A percentile compares a stretch with the other conserved stretches of the same genome.
Conservation (phyloP, 495 filamentous ascomycete genomes). For the Rostrohypoxylon terebratum region DNA sequence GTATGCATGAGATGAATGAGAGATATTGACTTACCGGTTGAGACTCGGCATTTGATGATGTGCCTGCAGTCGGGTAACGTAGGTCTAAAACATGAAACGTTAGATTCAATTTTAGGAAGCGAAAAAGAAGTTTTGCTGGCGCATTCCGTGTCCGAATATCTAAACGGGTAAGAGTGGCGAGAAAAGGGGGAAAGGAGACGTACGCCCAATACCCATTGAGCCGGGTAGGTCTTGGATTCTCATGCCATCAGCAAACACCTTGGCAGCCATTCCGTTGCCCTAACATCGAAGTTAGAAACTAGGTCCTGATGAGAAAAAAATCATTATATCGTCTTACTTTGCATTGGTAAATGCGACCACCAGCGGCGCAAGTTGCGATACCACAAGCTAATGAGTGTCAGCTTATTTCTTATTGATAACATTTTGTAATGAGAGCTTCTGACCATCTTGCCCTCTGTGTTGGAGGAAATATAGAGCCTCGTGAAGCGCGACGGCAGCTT, state of each 20-base stretch:
- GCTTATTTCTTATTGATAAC: not conserved
- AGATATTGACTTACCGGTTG: conserved; percentile 62
- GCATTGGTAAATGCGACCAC: conserved; percentile 84
- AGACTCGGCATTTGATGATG: conserved; percentile 76
- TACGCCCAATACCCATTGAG: conserved; percentile 80
- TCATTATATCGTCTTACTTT: conserved; percentile 56
- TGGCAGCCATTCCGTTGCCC: conserved; percentile 84
- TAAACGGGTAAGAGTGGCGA: not conserved
- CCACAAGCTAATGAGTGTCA: conserved; percentile 66
- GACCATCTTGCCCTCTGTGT: conserved; percentile 80
- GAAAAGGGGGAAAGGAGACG: not conserved
- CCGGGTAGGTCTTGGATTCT: conserved; percentile 80
- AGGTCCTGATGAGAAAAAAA: not conserved
- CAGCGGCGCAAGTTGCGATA: conserved; percentile 77
- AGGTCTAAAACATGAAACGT: conserved; percentile 58
- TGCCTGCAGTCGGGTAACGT: conserved; percentile 85
- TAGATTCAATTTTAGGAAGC: not conserved
- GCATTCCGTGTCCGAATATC: not conserved
- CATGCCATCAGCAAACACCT: conserved; percentile 80
- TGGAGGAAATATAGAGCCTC: conserved; percentile 86
- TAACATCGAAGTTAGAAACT: conserved; percentile 9
- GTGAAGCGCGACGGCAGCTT: conserved; percentile 32
- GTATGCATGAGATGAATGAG: not conserved
- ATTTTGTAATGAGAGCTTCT: not conserved
- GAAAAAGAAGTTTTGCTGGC: not conserved